Percentiles rank a stretch among this genome's conserved stretches.
phyloP scores from a whole-genome alignment of 306 rosid species.

The Vigna radiata region DNA sequence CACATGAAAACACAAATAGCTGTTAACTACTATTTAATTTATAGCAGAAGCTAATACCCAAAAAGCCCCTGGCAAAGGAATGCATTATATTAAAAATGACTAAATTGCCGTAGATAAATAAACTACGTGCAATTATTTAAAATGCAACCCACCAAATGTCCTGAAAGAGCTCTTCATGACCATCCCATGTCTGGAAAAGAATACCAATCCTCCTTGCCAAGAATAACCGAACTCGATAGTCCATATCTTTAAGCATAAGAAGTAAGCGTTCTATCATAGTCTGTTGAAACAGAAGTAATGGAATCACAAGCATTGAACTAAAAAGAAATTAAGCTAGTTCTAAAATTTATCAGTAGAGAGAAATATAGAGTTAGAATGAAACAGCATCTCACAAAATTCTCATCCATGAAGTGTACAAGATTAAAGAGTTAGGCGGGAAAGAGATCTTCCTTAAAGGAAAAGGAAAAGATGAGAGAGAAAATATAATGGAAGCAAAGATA shows the following conservation, averaged over 20 bases:
- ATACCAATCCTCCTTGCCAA: slow-evolving; percentile 75
- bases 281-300: slow-evolving; percentile 50
- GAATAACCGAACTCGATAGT: slow-evolving; percentile 85
- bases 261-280: slow-evolving; percentile 75
- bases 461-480: neutral
- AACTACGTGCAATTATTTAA: slow-evolving; percentile 1
- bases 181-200: slow-evolving; percentile 97
- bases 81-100: neutral
- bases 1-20: neutral
- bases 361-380: neutral
- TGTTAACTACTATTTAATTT: neutral
- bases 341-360: neutral
- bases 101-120: neutral
- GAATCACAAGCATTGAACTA: slow-evolving; percentile 33
- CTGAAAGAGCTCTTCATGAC: slow-evolving; percentile 85
- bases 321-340: slow-evolving; percentile 10
- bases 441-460: neutral
- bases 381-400: neutral
- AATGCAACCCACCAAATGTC: slow-evolving; percentile 80
- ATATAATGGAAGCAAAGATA: neutral
- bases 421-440: neutral
- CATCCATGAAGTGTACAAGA: neutral
- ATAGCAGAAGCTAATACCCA: slow-evolving; percentile 15
- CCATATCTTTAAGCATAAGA: slow-evolving; percentile 76
- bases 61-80: slow-evolving; percentile 2